A percentile compares a stretch with the other conserved stretches of the same genome.
Evolutionary conservation across 257 asterid species (phyloP).

Genomic region (Ilex asprella): DNA sequence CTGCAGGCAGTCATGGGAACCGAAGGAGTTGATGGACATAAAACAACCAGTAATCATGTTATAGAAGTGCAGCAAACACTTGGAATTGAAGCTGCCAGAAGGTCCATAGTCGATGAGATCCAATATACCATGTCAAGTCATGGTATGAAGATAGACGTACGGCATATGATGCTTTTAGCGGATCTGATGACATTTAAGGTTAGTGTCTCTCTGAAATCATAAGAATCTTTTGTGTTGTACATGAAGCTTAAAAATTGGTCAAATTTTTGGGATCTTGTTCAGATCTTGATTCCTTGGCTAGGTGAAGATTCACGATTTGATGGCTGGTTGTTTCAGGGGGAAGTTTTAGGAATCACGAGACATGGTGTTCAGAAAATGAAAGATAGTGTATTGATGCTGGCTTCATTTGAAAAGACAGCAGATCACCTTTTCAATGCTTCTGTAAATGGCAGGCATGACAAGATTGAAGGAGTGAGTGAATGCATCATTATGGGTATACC

Average conservation of each 20-base stretch:
- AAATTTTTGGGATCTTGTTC: background rate
- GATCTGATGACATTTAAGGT: conserved; percentile 94
- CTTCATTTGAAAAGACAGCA: conserved; percentile 85
- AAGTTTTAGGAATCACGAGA: conserved; percentile 85
- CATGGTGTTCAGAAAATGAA: conserved; percentile 76
- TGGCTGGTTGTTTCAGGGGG: conserved; percentile 51
- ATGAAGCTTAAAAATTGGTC: background rate
- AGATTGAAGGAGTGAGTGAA: conserved; percentile 87
- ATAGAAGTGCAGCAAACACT: conserved; percentile 62
- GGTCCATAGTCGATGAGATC: conserved; percentile 65
- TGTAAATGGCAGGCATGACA: conserved; percentile 71
- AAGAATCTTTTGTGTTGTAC: background rate
- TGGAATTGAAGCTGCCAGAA: conserved; percentile 95
- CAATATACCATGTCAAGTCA: conserved; percentile 64
- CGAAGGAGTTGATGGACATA: conserved; percentile 65
- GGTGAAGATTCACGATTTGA: background rate
- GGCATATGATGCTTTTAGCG: conserved; percentile 98
- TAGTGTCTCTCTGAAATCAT: conserved; percentile 4
- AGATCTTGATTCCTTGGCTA: background rate
- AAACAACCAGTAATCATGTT: conserved; percentile 64
- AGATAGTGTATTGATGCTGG: conserved; percentile 86
- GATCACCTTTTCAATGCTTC: conserved; percentile 92
- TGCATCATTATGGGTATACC: conserved; percentile 95
- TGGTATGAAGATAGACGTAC: conserved; percentile 84
- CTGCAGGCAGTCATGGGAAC: conserved; percentile 88